Base-by-base conservation (phyloP, 1,139 yeast genomes). In the Candida neerlandica region DNA sequence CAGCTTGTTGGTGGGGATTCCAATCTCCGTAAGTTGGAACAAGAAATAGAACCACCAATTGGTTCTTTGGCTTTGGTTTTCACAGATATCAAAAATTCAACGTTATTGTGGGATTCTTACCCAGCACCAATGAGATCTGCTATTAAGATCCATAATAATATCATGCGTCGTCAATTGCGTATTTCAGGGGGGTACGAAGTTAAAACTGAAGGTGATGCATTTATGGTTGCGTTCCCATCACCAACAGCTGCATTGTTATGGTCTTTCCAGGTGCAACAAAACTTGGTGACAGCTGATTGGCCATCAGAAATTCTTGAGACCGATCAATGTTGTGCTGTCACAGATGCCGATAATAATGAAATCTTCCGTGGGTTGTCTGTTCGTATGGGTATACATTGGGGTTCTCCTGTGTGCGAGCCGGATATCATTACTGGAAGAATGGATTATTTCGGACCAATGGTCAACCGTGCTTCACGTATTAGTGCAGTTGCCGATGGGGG, bases 371-470 rank as follows among this genome's bases (percentile, higher is more conserved):
- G 99, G 1, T 71, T 94, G 46, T 87, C 96, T 0, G 99, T 94
- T 10, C 82, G 99, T 62, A 94, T 94, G 98, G 99, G 99, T 53
- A 82, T 90, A 45, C 98, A 94, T 67, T 94, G 98, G 96, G 99
- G 99, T 51, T 78, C 88, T 1, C 99, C 99, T 0, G 97, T 94
- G 43, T 90, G 96, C 61, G 99, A 95, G 64, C 82, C 89, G 4
- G 99, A 94, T 73, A 87, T 94, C 50, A 91, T 92, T 49, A 94
- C 99, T 0, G 82, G 92, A 56, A 84, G 99, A 73, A 94, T 95
- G 99, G 99, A 94, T 69, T 94, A 94, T 66, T 88, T 94, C 61
- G 99, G 99, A 0, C 99, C 99, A 0, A 92, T 94, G 94, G 99
- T 94, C 26, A 94, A 94, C 64, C 80, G 97, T 50, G 90, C 99